Evolutionary conservation across 495 filamentous ascomycete genomes (phyloP).

Genomic region (Aspergillus coremiiformis): DNA sequence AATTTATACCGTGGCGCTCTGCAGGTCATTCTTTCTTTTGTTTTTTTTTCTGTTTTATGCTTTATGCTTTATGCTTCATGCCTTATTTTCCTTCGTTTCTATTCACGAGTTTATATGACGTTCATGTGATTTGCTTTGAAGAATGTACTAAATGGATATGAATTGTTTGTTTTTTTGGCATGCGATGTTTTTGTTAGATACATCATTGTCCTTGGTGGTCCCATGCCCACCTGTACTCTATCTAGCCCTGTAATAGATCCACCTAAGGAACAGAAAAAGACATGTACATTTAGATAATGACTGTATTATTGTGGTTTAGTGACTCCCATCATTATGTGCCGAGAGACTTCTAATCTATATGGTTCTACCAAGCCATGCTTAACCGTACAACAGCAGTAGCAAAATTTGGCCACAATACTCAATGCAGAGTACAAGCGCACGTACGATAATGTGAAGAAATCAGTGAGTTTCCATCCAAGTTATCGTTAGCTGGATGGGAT

Average conservation of each 20-base stretch:
- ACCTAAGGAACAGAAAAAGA: too few species aligned
- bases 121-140: conserved; percentile 4
- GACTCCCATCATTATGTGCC: too few species aligned
- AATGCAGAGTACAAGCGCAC: neutral
- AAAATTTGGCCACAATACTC: neutral
- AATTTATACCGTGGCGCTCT: conserved; percentile 15
- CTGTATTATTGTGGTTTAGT: too few species aligned
- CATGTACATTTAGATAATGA: too few species aligned
- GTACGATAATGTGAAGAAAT: neutral
- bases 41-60: neutral
- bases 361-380: neutral
- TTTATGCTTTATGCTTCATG: neutral
- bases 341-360: neutral
- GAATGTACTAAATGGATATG: conserved; percentile 3
- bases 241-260: conserved; percentile 12
- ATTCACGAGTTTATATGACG: conserved; percentile 1
- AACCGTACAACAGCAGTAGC: neutral
- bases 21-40: conserved; percentile 19
- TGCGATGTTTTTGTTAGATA: conserved; percentile 2
- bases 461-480: conserved; percentile 20
- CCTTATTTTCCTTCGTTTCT: neutral
- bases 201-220: conserved; percentile 1
- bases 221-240: conserved; percentile 12
- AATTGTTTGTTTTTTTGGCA: neutral
- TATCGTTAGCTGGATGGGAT: conserved; percentile 34